Evolutionary conservation across 164 flowering plant species (phyloP), one percentile per base, ranked within the genome.

Genomic region (Cinnamomum chago): DNA sequence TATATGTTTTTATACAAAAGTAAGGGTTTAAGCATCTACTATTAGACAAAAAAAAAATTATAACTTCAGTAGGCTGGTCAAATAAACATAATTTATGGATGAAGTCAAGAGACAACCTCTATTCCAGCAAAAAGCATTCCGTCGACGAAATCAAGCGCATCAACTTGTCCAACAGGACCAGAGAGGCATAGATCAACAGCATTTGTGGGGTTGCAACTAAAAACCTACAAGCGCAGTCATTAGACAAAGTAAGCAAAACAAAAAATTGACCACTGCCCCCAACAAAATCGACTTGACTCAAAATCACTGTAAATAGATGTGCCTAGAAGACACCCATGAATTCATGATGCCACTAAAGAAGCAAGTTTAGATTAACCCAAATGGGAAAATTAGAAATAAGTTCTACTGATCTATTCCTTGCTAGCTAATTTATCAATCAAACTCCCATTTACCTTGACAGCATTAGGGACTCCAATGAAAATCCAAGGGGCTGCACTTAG

Each of bases 401-500:
- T 23, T 65, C 27, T 28, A 40, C 47, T 40, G 47, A 5, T 5
- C 47, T 40, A 40, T 40, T 6, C 47, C 47, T 7, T 40, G 47
- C 47, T 40, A 40, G 9, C 2, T 1, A 7, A 40, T 40, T 40
- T 65, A 25, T 28, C 23, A 58, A 60, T 27, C 66, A 22, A 5
- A 28, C 2, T 40, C 10, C 11, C 27, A 23, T 24, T 76, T 76
- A 94, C 99, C 97, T 92, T 95, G 58, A 95, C 95, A 75, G 77
- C 12, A 85, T 92, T 90, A 58, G 92, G 92, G 70, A 89, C 68
- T 70, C 99, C 99, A 71, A 91, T 88, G 83, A 95, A 95, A n/a
- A 93, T 62, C 98, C 97, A 95, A 27, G 98, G 95, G 52, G 97
- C 97, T 86, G 92, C 99, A 84, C 87, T 92, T n/a, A 95, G 88